These are phyloP conservation scores for Ceriops tagal DNA, from an alignment of 345 rosid species.

Conservation along the genomic window DNA sequence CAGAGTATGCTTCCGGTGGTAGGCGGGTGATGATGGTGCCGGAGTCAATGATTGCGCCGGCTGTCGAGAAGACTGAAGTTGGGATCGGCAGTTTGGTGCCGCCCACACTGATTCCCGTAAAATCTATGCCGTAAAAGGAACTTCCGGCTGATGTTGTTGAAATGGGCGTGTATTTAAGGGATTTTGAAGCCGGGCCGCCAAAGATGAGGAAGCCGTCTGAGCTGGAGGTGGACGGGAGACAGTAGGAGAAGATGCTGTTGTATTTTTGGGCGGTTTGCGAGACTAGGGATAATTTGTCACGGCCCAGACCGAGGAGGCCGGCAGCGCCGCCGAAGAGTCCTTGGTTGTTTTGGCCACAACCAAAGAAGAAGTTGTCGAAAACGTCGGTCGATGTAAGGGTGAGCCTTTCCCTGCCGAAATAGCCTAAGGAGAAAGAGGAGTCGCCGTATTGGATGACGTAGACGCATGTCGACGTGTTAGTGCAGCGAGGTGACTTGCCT, in stretches of 20 bases:
- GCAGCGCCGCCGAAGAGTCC: conserved; percentile 75
- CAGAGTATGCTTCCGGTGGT: conserved; percentile 58
- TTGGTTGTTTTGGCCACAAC: conserved; percentile 77
- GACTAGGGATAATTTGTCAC: conserved; percentile 57
- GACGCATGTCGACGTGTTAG: conserved; percentile 46
- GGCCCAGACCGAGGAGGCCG: conserved; percentile 82
- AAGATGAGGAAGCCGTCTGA: conserved; percentile 72
- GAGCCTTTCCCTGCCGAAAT: conserved; percentile 57
- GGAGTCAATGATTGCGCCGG: conserved; percentile 72
- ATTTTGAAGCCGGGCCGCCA: conserved; percentile 28
- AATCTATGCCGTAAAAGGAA: conserved; percentile 65
- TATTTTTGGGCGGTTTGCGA: conserved; percentile 59
- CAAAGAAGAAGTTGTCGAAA: conserved; percentile 48
- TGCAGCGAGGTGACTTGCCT: conserved; percentile 47
- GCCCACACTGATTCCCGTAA: conserved; percentile 53
- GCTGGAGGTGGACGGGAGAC: conserved; percentile 68
- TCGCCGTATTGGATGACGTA: conserved; percentile 84
- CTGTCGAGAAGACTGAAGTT: conserved; percentile 39
- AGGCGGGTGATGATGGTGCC: conserved; percentile 85
- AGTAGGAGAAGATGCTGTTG: conserved; percentile 73
- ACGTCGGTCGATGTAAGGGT: conserved; percentile 48
- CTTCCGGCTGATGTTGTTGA: conserved; percentile 30
- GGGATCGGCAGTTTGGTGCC: conserved; percentile 47
- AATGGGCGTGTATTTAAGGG: conserved; percentile 58
- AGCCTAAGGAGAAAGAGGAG: conserved; percentile 61